These are phyloP conservation scores for Physocladia obscura DNA, from an alignment of 192 early-diverging fungal genomes.

Conservation along the genomic window DNA sequence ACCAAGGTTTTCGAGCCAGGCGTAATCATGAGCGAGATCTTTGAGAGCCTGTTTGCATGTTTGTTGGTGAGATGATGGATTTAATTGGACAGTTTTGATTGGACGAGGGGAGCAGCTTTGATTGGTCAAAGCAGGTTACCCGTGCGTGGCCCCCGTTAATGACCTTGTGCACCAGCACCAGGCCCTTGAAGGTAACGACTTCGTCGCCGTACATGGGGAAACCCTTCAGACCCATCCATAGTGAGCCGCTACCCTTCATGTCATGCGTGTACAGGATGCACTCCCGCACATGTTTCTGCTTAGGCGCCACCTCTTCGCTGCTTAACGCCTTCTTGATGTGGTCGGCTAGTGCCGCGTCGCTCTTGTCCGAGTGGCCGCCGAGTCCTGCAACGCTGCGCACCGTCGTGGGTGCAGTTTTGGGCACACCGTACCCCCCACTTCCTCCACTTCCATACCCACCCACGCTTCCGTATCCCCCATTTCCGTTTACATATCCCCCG, in stretches of 20 bases:
- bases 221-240: conserved; percentile 85
- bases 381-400: neutral
- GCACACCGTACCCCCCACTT: neutral
- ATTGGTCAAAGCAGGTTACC: conserved; percentile 46
- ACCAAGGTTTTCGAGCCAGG: conserved; percentile 79
- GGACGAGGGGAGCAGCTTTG: neutral
- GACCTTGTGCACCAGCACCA: conserved; percentile 94
- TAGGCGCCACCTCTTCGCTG: conserved; percentile 88
- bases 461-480: neutral
- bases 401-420: neutral
- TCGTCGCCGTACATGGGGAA: conserved; percentile 89
- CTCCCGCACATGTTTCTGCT: conserved; percentile 93
- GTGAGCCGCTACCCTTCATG: conserved; percentile 76
- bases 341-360: conserved; percentile 78
- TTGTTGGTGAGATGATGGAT: too few species aligned
- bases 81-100: neutral
- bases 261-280: conserved; percentile 95
- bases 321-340: conserved; percentile 90
- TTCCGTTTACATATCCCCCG: neutral
- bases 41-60: conserved; percentile 78
- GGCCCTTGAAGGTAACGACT: conserved; percentile 92
- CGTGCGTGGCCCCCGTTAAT: conserved; percentile 86
- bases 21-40: conserved; percentile 75
- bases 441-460: neutral
- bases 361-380: conserved; percentile 27